Evolutionary conservation across 2,329 filamentous ascomycete genomes (phyloP).

Genomic region (Chaetomium strumarium): DNA sequence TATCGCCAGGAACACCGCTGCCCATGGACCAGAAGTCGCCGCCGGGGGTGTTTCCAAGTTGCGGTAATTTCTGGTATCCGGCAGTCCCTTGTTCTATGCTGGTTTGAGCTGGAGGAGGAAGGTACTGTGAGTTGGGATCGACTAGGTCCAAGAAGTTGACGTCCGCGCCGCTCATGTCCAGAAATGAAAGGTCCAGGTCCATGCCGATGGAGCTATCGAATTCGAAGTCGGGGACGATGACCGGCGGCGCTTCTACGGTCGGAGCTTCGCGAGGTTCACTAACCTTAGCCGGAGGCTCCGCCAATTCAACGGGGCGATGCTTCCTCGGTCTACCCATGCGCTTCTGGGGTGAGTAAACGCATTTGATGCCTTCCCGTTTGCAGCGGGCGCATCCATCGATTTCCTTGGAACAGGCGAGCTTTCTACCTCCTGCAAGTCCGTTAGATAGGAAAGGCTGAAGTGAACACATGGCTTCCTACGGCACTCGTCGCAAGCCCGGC

Average conservation of each 20-base stretch:
- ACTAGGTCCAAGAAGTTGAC: slow-evolving; percentile 36
- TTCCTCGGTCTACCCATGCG: slow-evolving; percentile 61
- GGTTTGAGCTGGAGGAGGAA: slow-evolving; percentile 3
- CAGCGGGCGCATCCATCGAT: slow-evolving; percentile 54
- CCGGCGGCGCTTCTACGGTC: slow-evolving; percentile 2
- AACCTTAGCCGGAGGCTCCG: background rate
- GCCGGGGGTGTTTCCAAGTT: background rate
- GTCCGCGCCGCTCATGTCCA: slow-evolving; percentile 28
- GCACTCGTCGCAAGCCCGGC: slow-evolving; percentile 62
- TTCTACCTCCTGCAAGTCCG: slow-evolving; percentile 47
- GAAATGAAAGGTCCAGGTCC: slow-evolving; percentile 33
- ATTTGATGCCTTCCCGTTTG: slow-evolving; percentile 48
- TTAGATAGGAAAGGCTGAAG: slow-evolving; percentile 4
- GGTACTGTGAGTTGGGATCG: slow-evolving; percentile 23
- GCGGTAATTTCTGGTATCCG: slow-evolving; percentile 8
- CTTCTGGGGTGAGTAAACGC: slow-evolving; percentile 60
- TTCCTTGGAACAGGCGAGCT: slow-evolving; percentile 61
- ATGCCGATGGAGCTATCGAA: slow-evolving; percentile 24
- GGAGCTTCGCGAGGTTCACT: slow-evolving; percentile 8
- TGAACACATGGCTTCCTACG: slow-evolving; percentile 39
- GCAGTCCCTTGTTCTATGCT: background rate
- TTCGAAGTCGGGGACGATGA: slow-evolving; percentile 16
- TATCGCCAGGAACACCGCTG: slow-evolving; percentile 7
- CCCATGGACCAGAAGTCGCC: slow-evolving; percentile 17
- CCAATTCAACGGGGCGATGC: slow-evolving; percentile 36